Evolutionary conservation across 768 basidiomycete genomes (phyloP), one percentile per base, ranked within the genome.

Genomic region (Podaxis sp.): DNA sequence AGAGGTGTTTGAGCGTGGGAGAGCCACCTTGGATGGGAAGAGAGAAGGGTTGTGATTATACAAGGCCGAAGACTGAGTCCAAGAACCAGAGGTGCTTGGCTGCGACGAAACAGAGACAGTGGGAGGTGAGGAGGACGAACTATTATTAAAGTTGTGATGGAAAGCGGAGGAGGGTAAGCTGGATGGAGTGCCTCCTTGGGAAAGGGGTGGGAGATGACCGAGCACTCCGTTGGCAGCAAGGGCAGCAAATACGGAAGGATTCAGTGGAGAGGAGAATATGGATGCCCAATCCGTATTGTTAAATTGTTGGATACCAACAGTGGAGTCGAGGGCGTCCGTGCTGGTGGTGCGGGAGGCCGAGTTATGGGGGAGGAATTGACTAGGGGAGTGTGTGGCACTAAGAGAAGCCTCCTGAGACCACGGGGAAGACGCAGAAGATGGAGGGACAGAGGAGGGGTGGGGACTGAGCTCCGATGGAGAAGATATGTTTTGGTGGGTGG

Each of bases 221-320:
- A 90, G 73, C 51, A 85, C 77, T 66, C 84, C 85, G 68, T 84
- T 85, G 2, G 87, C 82, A 12, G 84, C 80, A 47, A 90, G 80
- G 38, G 82, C 80, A 43, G 85, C 82, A 67, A 88, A 89, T 37
- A 85, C 75, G 49, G 80, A 70, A 5, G 87, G 85, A 63, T 87
- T 80, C 55, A 90, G 76, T 2, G 90, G 85, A 3, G 82, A 71
- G n/a, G 88, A 77, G 71, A 88, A 89, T 19, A 89, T 57, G 66
- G 78, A 75, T 25, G 72, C 74, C 89, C 89, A 91, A 69, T 80
- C 75, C 64, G 75, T 66, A 63, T 64, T 68, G 37, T 69, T 66
- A 52, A 74, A 69, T 38, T 68, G 68, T 36, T 68, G 66, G n/a
- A 68, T 59, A 57, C 58, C 60, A 37, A 62, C 51, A 53, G 64